phyloP scores from a whole-genome alignment of 805 yeast species.

The Tetrapisispora fleetii region DNA sequence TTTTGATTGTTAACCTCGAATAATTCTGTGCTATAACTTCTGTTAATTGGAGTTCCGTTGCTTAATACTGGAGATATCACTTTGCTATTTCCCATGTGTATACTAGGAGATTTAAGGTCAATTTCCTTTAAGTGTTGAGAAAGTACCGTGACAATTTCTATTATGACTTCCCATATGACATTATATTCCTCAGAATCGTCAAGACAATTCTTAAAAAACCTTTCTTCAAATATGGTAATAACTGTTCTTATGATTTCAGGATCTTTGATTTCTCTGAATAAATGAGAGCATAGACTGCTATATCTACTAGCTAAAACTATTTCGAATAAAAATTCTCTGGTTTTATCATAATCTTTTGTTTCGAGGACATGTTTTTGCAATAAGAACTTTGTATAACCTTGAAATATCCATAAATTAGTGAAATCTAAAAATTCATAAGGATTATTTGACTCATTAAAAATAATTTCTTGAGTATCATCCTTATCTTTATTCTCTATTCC shows the following conservation, averaged over 20 bases:
- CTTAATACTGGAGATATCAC: neutral
- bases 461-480: slow-evolving; percentile 6
- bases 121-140: slow-evolving; percentile 14
- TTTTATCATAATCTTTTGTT: neutral
- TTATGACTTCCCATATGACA: slow-evolving; percentile 12
- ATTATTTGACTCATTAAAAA: slow-evolving; percentile 5
- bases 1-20: neutral
- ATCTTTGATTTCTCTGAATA: slow-evolving; percentile 19
- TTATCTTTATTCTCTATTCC: slow-evolving; percentile 7
- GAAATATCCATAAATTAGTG: slow-evolving; percentile 26
- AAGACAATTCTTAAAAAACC: slow-evolving; percentile 18
- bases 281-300: slow-evolving; percentile 19
- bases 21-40: neutral
- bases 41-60: neutral
- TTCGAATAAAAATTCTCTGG: slow-evolving; percentile 12
- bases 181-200: slow-evolving; percentile 2
- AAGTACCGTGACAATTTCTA: slow-evolving; percentile 17
- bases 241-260: slow-evolving; percentile 6
- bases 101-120: slow-evolving; percentile 1
- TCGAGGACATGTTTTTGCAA: slow-evolving; percentile 3
- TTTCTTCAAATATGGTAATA: slow-evolving; percentile 16
- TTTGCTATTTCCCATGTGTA: neutral
- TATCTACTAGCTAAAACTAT: slow-evolving; percentile 14
- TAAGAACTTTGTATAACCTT: slow-evolving; percentile 17
- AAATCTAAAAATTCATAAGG: slow-evolving; percentile 18